Base-by-base conservation (phyloP, 345 rosid species). In the Abelmoschus esculentus region DNA sequence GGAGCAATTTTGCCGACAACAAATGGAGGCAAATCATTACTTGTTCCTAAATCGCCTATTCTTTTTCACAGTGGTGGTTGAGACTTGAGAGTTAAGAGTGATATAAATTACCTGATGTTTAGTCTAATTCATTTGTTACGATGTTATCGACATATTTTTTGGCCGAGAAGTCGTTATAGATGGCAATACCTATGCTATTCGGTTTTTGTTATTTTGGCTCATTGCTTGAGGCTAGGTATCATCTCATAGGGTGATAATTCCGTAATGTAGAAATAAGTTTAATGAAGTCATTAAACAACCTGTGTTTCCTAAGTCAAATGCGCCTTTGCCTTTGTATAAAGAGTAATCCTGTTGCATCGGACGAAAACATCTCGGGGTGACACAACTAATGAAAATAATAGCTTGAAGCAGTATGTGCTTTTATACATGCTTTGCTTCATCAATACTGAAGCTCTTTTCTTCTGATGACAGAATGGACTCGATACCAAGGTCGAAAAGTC, bases 401-500 rank as follows among this genome's bases (percentile, higher is more conserved):
- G 26, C 26, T 22, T 22, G 0, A 1, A 22, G 42, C 42, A 46
- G 13, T 11, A 47, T 11, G n/a, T 14, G 5, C 22, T 6, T 31
- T 50, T 17, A 38, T 38, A 7, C 42, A 38, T 38, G 42, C 42
- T 38, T 38, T 7, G 42, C 42, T 29, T 4, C n/a, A 34, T n/a
- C 38, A 31, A 26, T 58, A 15, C 55, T 59, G 47, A 44, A 29
- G 6, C 7, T 69, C 18, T 1, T 56, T 53, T 10, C 7, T n/a
- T 56, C 15, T 44, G 18, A 19, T 47, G n/a, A 60, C 59, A 78
- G 72, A 77, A 77, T n/a, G 75, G 80, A 52, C 55, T 77, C 29
- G 77, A 70, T 54, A 73, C 64, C 15, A 74, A 78, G 78, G 75
- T 78, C 12, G 81, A 74, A 38, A 78, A 78, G 70, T 79, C 76